phyloP scores from a whole-genome alignment of 148 eudicot species.

The Arctostaphylos glauca region DNA sequence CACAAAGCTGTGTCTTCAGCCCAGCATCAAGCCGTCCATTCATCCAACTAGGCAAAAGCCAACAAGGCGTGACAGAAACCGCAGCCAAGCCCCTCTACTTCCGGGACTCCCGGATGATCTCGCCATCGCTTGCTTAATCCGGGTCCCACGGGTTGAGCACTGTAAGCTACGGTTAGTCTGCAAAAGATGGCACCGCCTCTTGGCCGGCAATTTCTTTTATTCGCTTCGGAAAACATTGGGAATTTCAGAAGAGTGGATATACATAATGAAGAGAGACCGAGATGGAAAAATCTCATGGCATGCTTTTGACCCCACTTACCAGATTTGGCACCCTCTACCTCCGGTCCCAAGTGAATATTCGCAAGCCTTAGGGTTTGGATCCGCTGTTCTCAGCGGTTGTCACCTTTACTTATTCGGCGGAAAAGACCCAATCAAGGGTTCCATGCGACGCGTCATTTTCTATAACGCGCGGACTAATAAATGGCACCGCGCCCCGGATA shows the following conservation, averaged over 20 bases:
- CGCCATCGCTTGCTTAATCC: slow-evolving; percentile 87
- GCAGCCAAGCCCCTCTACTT: slow-evolving; percentile 69
- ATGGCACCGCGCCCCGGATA: slow-evolving; percentile 97
- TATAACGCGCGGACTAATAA: slow-evolving; percentile 89
- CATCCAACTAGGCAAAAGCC: slow-evolving; percentile 78
- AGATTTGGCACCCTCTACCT: slow-evolving; percentile 86
- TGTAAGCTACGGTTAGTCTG: slow-evolving; percentile 73
- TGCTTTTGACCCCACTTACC: slow-evolving; percentile 75
- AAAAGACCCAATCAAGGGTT: slow-evolving; percentile 86
- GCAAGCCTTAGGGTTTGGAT: slow-evolving; percentile 79
- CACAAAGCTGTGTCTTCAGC: slow-evolving; percentile 72
- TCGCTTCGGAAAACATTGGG: slow-evolving; percentile 61
- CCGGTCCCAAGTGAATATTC: slow-evolving; percentile 89
- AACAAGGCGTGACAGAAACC: slow-evolving; percentile 57
- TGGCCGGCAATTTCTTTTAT: slow-evolving; percentile 79
- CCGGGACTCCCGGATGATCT: slow-evolving; percentile 94
- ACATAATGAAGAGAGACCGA: slow-evolving; percentile 73
- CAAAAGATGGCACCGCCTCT: slow-evolving; percentile 89
- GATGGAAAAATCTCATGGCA: slow-evolving; percentile 87
- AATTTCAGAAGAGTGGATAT: slow-evolving; percentile 85
- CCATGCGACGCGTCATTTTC: slow-evolving; percentile 89
- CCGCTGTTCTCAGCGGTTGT: slow-evolving; percentile 91
- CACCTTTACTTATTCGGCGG: slow-evolving; percentile 91
- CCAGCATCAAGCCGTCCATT: slow-evolving; percentile 69
- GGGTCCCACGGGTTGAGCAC: slow-evolving; percentile 80